Evolutionary conservation across 805 yeast species (phyloP), one percentile per base, ranked within the genome.

Genomic region (Yarrowia divulgata): DNA sequence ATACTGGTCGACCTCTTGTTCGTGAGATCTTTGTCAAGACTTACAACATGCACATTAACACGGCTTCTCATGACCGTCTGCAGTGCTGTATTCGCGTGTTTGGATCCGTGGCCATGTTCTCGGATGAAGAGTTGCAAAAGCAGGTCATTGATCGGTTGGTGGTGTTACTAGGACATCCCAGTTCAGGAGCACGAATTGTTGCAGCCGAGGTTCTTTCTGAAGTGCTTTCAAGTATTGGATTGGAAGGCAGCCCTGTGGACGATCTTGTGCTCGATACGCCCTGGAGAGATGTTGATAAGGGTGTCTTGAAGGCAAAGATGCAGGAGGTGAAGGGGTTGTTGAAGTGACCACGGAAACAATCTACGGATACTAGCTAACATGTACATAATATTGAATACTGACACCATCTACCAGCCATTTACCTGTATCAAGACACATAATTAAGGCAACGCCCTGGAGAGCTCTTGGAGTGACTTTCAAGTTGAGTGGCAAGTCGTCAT

Each of bases 41-140:
- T 6, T 87, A 82, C 78, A 89, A 89, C 73, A 75, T 87, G 42
- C 89, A 88, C 68, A 77, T 89, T 42, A 83, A 83, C 69, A 84
- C 86, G 14, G 50, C 66, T 6, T 60, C 66, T 1, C 40, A 43
- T 9, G 66, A 60, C 14, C 50, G 66, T 18, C 34, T 60, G 1
- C 66, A 60, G 13, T 60, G 66, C 32, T 60, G 66, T 32, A 60
- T 60, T 43, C 52, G 66, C 1, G 66, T 60, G 12, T 60, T 60
- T 16, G 66, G 66, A 2, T 32, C 52, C 12, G 18, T 60, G 13
- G 66, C 66, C 14, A 14, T 43, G n/a, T n/a, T 18, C 13, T 10
- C 48, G 0, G 52, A 60, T 9, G 6, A 18, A 10, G 43, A 60
- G 34, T 52, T 43, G 9, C 40, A n/a, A 3, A 60, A 43, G 34